phyloP scores from a whole-genome alignment of 176 grass and related monocot species.

The Oryza punctata region DNA sequence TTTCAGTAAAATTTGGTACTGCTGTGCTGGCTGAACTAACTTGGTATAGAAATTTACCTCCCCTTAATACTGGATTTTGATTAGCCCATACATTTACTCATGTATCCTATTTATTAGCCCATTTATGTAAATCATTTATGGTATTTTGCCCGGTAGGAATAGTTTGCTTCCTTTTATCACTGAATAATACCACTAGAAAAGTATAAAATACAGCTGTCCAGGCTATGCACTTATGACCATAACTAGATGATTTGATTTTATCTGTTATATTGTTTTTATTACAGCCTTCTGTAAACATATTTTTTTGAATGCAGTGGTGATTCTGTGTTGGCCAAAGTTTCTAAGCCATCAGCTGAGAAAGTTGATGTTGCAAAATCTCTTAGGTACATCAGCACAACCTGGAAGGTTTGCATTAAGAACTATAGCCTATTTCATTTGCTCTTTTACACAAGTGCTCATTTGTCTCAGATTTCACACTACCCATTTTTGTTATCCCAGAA shows the following conservation, averaged over 20 bases:
- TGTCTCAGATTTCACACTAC: background rate
- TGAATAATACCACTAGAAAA: background rate
- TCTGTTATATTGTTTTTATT: slow-evolving; percentile 3
- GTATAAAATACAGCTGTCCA: background rate
- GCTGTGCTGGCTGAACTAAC: background rate
- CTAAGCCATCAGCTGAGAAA: slow-evolving; percentile 52
- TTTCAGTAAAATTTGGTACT: slow-evolving; percentile 17
- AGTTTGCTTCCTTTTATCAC: background rate
- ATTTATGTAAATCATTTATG: background rate
- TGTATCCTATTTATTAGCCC: too few species aligned
- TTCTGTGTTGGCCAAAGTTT: slow-evolving; percentile 44
- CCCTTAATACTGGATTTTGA: background rate
- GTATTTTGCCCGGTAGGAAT: background rate
- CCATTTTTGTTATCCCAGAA: slow-evolving; percentile 41
- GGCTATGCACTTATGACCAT: slow-evolving; percentile 25
- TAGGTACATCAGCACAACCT: slow-evolving; percentile 55
- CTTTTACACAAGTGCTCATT: slow-evolving; percentile 10
- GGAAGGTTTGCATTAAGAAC: slow-evolving; percentile 51
- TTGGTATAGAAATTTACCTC: background rate
- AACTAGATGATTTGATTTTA: slow-evolving; percentile 2
- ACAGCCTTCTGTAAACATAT: slow-evolving; percentile 8
- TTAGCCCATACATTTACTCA: background rate
- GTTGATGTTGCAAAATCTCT: slow-evolving; percentile 73
- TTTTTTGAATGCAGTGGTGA: slow-evolving; percentile 66
- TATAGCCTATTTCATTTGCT: slow-evolving; percentile 12